Evolutionary conservation across 768 basidiomycete species (phyloP), one percentile per base, ranked within the genome.

Genomic region (Termitomyces sp.): DNA sequence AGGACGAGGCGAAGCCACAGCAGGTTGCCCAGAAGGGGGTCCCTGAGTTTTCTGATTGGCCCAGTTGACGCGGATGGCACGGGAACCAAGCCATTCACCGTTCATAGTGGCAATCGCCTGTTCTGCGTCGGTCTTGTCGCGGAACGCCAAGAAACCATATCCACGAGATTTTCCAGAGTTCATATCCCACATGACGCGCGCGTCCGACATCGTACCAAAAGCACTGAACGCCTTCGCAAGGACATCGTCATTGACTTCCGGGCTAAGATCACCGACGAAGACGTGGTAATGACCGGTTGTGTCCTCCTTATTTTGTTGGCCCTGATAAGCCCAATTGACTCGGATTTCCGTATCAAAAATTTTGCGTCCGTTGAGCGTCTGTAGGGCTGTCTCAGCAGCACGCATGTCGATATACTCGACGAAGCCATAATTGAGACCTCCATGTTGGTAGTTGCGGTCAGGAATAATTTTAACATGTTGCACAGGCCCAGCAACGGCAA

Each of bases 151-250:
- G 82, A 98, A 98, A 52, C 96, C 95, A 69, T 98, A 98, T 43
- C 96, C 96, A 67, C 96, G 89, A 68, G 90, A 93, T 78, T 98
- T 98, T 61, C 97, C 97, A 54, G 95, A 96, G 76, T 95, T 97
- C 94, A 98, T 98, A 72, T 99, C 97, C 96, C 96, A 98, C 96
- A 98, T 98, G 60, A 98, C 97, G 35, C 97, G 86, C 51, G 96
- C 96, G 73, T 99, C 97, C 53, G 93, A 95, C 75, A 99, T 82
- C 60, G 90, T 90, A 33, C 94, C 95, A 70, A 99, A 99, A 40
- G 96, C 96, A 66, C 85, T 87, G 80, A 99, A 99, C 7, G 97
- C 97, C 77, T 98, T 98, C 58, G 78, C 88, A 61, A 99, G 86
- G 55, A 98, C 93, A 18, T 95, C 94, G 67, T 99, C 97, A 71